Evolutionary conservation across 176 grass and related monocot species (phyloP).

Genomic region (Luzula sylvatica): DNA sequence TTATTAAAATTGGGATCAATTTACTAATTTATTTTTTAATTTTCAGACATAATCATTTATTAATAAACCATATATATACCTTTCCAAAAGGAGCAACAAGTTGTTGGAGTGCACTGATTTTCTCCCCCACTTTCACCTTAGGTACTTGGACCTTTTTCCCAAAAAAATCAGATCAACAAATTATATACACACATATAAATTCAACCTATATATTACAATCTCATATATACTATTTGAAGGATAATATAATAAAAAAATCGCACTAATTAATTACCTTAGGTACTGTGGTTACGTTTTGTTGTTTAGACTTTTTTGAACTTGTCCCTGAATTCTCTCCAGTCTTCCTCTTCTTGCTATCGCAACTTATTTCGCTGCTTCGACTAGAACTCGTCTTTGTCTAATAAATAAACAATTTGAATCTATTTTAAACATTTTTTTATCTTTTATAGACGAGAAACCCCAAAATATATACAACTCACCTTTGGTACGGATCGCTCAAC

Average conservation of each 20-base stretch:
- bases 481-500: conserved; percentile 3
- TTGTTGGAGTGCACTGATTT: conserved; percentile 80
- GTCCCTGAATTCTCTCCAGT: conserved; percentile 18
- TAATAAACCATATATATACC: conserved; percentile 22
- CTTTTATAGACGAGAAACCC: not conserved
- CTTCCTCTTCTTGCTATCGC: conserved; percentile 28
- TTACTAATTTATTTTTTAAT: too few relatives aligned
- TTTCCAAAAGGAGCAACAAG: conserved; percentile 94
- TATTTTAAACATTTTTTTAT: not conserved
- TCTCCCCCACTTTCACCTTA: conserved; percentile 79
- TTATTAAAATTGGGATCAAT: too few relatives aligned
- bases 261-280: conserved; percentile 24
- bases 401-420: conserved; percentile 14
- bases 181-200: too few relatives aligned
- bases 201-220: not conserved
- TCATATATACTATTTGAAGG: not conserved
- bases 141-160: conserved; percentile 46
- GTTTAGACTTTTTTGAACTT: conserved; percentile 35
- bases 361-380: conserved; percentile 16
- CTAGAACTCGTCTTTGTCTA: conserved; percentile 24
- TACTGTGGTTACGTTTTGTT: conserved; percentile 15
- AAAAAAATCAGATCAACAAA: not conserved
- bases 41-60: not conserved
- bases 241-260: not conserved
- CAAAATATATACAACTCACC: conserved; percentile 13